Conservation (phyloP, 2,329 filamentous ascomycete species). For the Penicillium sp. region DNA sequence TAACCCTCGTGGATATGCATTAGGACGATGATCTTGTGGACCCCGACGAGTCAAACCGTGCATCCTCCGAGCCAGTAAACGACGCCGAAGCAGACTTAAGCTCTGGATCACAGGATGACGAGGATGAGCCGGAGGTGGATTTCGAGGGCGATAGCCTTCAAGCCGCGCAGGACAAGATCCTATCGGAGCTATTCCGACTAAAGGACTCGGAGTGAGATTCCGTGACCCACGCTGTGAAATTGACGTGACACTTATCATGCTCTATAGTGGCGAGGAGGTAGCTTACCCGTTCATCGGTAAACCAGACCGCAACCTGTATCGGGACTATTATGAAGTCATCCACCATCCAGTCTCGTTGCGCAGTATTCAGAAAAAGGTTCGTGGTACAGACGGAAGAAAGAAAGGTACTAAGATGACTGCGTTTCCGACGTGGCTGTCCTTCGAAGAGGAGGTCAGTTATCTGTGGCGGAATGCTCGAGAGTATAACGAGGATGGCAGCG, state of each 20-base stretch:
- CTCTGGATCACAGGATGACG: constrained; percentile 39
- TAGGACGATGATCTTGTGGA: constrained; percentile 23
- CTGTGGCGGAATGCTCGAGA: constrained; percentile 86
- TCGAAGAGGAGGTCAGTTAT: constrained; percentile 75
- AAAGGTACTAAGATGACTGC: constrained; percentile 62
- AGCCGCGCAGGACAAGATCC: constrained; percentile 80
- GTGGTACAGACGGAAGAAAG: constrained; percentile 68
- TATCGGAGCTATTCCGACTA: constrained; percentile 61
- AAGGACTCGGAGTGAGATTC: constrained; percentile 21
- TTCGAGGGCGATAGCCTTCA: constrained; percentile 78
- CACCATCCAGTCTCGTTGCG: constrained; percentile 76
- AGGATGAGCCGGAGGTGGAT: constrained; percentile 57
- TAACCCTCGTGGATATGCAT: neutral
- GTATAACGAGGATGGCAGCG: constrained; percentile 90
- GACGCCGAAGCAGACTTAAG: constrained; percentile 14
- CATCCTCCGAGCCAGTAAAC: constrained; percentile 28
- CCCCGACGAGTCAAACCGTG: constrained; percentile 23
- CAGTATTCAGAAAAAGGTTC: constrained; percentile 73
- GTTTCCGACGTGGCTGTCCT: constrained; percentile 78
- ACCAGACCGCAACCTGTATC: constrained; percentile 67
- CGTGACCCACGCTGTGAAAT: neutral
- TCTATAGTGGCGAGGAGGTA: constrained; percentile 62
- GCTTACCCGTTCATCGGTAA: constrained; percentile 75
- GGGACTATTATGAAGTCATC: constrained; percentile 86
- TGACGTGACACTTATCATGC: neutral